phyloP scores from a whole-genome alignment of 1,139 yeast species.

The Dujonia santamariae region DNA sequence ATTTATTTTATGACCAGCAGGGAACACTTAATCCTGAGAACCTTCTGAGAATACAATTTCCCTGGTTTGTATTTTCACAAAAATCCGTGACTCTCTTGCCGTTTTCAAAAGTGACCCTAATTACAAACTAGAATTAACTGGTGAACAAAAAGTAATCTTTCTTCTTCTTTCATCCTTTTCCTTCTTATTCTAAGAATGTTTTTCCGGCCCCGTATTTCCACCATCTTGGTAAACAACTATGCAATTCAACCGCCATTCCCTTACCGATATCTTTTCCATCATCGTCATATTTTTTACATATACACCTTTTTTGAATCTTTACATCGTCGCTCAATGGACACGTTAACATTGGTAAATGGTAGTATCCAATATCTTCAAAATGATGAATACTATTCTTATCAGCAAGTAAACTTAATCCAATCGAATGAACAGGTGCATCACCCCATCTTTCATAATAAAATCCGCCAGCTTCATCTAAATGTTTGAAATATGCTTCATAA shows the following conservation, averaged over 20 bases:
- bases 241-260: constrained; percentile 55
- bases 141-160: neutral
- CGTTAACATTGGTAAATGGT: constrained; percentile 75
- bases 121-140: too few species aligned
- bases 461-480: constrained; percentile 72
- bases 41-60: too few species aligned
- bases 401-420: constrained; percentile 66
- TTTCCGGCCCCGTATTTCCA: constrained; percentile 73
- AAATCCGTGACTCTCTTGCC: too few species aligned
- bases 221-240: constrained; percentile 82
- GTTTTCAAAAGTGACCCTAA: too few species aligned
- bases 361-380: constrained; percentile 89
- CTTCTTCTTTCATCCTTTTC: neutral
- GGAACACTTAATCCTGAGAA: too few species aligned
- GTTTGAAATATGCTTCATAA: constrained; percentile 67
- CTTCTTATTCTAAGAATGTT: constrained; percentile 30
- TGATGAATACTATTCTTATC: constrained; percentile 74
- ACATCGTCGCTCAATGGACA: constrained; percentile 66
- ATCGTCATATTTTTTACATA: constrained; percentile 48
- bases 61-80: too few species aligned
- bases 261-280: constrained; percentile 34
- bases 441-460: constrained; percentile 97
- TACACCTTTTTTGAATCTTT: constrained; percentile 60
- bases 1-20: too few species aligned
- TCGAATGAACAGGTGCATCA: constrained; percentile 94